Percentiles rank a stretch among this genome's conserved stretches.
Conservation (phyloP, 2,329 filamentous ascomycete genomes). For the Blastomyces parvus region DNA sequence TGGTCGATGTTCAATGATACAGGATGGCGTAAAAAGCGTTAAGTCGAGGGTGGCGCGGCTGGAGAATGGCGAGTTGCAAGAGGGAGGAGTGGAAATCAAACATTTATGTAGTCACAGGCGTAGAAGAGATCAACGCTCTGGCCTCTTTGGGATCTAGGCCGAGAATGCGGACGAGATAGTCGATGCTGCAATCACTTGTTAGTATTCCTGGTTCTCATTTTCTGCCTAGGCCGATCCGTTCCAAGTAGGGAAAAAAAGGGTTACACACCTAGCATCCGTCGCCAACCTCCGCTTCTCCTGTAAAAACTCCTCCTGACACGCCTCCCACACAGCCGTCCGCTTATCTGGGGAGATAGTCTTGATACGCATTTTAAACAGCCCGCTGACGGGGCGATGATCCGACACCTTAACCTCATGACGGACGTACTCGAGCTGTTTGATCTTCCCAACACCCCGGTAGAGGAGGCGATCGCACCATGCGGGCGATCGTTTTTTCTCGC, state of each 20-base stretch:
- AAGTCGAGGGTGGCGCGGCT: not conserved
- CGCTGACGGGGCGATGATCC: constrained; percentile 88
- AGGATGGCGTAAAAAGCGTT: not conserved
- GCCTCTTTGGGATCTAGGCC: constrained; percentile 48
- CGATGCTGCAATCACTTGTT: constrained; percentile 40
- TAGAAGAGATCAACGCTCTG: constrained; percentile 31
- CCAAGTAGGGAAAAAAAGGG: not conserved
- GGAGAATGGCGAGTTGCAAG: not conserved
- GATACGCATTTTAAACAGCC: constrained; percentile 68
- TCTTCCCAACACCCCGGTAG: constrained; percentile 69
- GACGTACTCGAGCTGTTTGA: constrained; percentile 79
- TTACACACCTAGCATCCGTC: constrained; percentile 65
- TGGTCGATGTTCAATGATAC: not conserved
- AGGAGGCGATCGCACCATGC: constrained; percentile 94
- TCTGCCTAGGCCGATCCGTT: not conserved
- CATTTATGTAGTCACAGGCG: not conserved
- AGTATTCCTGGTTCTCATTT: not conserved
- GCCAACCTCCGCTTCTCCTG: constrained; percentile 59
- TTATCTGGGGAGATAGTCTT: constrained; percentile 67
- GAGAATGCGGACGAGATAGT: constrained; percentile 56
- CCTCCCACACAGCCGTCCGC: constrained; percentile 58
- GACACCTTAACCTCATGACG: constrained; percentile 84
- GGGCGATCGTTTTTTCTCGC: constrained; percentile 85
- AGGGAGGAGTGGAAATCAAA: not conserved
- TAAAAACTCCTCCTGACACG: constrained; percentile 65